Percentiles rank a stretch among this genome's conserved stretches.
These are phyloP conservation scores for Botryotinia globosa DNA, from an alignment of 2,329 filamentous ascomycete species.

Conservation along the genomic window DNA sequence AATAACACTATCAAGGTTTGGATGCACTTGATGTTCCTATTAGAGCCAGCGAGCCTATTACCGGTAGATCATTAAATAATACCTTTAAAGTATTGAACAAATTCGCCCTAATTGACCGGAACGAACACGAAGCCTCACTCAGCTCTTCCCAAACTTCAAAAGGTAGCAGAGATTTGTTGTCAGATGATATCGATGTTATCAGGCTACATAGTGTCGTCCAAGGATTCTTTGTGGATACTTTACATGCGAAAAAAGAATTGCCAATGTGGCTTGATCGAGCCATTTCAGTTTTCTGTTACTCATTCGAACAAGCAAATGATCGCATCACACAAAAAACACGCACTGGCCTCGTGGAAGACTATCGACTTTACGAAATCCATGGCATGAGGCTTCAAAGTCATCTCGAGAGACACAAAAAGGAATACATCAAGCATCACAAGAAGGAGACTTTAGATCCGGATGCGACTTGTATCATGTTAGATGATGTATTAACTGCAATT, in stretches of 20 bases:
- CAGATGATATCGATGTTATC: slow-evolving; percentile 50
- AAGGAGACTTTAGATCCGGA: slow-evolving; percentile 29
- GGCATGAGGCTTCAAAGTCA: slow-evolving; percentile 48
- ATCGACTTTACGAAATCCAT: slow-evolving; percentile 51
- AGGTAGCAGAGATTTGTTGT: slow-evolving; percentile 44
- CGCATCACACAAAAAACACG: slow-evolving; percentile 44
- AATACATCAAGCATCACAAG: slow-evolving; percentile 29
- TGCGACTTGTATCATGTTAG: slow-evolving; percentile 39
- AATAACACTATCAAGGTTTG: slow-evolving; percentile 40
- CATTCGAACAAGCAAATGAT: slow-evolving; percentile 47
- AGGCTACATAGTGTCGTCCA: slow-evolving; percentile 53
- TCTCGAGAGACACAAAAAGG: slow-evolving; percentile 42
- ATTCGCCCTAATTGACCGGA: slow-evolving; percentile 52
- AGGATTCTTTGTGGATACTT: slow-evolving; percentile 49
- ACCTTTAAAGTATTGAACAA: slow-evolving; percentile 51
- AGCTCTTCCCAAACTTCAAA: slow-evolving; percentile 31
- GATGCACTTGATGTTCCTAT: slow-evolving; percentile 49
- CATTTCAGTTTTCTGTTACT: slow-evolving; percentile 48
- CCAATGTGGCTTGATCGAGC: slow-evolving; percentile 51
- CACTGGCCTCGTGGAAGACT: slow-evolving; percentile 51
- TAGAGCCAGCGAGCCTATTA: slow-evolving; percentile 42
- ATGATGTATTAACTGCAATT: slow-evolving; percentile 41
- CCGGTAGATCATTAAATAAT: slow-evolving; percentile 42
- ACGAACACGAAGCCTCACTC: slow-evolving; percentile 41
- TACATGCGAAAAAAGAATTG: slow-evolving; percentile 43